Base-by-base conservation (phyloP, 371 early-diverging fungal species). In the Mucor piriformis region DNA sequence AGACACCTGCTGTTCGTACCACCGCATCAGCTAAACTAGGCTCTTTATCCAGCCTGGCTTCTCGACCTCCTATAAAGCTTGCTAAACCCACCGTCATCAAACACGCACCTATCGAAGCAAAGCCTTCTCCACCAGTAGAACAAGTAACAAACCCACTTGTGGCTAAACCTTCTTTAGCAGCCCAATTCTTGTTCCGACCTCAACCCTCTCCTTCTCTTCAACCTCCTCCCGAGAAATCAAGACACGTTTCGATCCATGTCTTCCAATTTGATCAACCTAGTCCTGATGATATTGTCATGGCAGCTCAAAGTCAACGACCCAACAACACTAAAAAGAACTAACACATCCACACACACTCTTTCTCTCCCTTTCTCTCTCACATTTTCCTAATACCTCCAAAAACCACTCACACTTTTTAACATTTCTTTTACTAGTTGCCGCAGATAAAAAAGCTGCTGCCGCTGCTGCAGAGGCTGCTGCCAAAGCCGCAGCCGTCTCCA, bases 261-360 rank as follows among this genome's bases (percentile, higher is more conserved):
- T 94, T 93, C 72, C 47, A 64, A 8, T 94, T 95, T 72, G 82
- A 89, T 60, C 65, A 78, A 33, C 92, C 92, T 12, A 93, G 94
- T 57, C 94, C 94, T 15, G 94, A 94, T 72, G 94, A 95, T 75
- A 58, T 83, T 32, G 92, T 91, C 3, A 70, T 87, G 10, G 64
- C 85, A 11, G 83, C 87, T 5, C 88, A 88, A 58, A 74, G 74
- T 48, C 70, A 81, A 23, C 78, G 78, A 20, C 64, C 68, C 42
- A 67, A 65, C 11, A 52, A 49, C 18, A 27, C 50, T 50, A 43
- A 61, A 50, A 52, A 54, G 24, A 11, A 29, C 10, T 35, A 32
- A 55, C 15, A n/a, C n/a, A n/a, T n/a, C n/a, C n/a, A n/a, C n/a
- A n/a, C n/a, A n/a, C 16, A 15, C 20, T 35, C n/a, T 20, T 25